These are phyloP conservation scores for Rhodotorula sphaerocarpa DNA, from an alignment of 768 basidiomycete species.

Conservation along the genomic window DNA sequence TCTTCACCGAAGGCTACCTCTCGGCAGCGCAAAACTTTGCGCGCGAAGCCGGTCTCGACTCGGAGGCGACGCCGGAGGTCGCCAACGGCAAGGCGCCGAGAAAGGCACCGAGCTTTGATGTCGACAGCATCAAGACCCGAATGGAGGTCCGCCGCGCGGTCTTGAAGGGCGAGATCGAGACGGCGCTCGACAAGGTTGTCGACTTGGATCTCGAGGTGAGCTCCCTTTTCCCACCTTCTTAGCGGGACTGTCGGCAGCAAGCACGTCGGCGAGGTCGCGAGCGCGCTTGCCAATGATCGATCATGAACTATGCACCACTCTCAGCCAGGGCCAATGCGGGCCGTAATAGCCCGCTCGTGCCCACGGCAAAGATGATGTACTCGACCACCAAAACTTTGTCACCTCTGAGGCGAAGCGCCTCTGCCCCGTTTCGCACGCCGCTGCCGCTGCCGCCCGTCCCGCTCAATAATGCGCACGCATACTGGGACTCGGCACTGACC, in stretches of 20 bases:
- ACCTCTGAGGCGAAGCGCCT: constrained; percentile 34
- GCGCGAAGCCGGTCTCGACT: constrained; percentile 64
- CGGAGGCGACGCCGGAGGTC: background rate
- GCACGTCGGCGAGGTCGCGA: background rate
- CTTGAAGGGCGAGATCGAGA: constrained; percentile 87
- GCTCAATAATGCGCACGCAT: background rate
- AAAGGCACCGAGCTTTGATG: constrained; percentile 48
- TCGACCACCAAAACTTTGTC: constrained; percentile 33
- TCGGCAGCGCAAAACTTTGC: constrained; percentile 92
- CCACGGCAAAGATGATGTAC: constrained; percentile 32
- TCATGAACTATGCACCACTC: constrained; percentile 40
- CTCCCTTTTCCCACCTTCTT: constrained; percentile 28
- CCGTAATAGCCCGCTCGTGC: constrained; percentile 19
- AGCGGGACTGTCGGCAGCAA: background rate
- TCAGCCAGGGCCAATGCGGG: constrained; percentile 27
- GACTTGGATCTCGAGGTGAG: constrained; percentile 95
- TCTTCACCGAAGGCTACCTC: constrained; percentile 95
- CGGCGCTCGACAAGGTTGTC: constrained; percentile 89
- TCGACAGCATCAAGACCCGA: constrained; percentile 83
- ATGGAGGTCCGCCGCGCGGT: constrained; percentile 91
- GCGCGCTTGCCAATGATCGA: constrained; percentile 25
- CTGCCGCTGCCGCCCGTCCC: background rate
- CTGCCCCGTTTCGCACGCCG: background rate
- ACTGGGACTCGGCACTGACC: background rate
- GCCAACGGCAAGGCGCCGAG: constrained; percentile 41